Evolutionary conservation across 2,329 filamentous ascomycete genomes (phyloP).

Genomic region (Aspergillus persii): DNA sequence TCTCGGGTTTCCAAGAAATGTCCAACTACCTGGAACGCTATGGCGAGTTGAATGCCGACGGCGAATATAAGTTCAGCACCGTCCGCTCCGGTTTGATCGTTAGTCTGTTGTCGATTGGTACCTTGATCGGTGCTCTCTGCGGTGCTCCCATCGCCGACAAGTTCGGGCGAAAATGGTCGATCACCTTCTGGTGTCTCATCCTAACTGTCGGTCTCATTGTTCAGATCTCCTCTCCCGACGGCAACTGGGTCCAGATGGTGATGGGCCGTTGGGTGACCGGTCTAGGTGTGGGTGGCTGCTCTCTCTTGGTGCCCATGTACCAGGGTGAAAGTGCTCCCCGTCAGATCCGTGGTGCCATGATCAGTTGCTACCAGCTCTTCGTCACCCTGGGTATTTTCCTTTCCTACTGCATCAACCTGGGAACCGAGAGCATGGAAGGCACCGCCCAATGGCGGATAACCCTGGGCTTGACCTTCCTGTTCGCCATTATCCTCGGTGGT

Average conservation of each 20-base stretch:
- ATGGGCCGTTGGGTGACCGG: slow-evolving; percentile 46
- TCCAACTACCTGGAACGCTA: slow-evolving; percentile 41
- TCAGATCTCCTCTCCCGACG: slow-evolving; percentile 40
- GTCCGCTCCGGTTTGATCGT: slow-evolving; percentile 45
- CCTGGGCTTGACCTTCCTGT: slow-evolving; percentile 59
- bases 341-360: slow-evolving; percentile 47
- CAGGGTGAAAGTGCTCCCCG: slow-evolving; percentile 47
- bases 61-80: slow-evolving; percentile 37
- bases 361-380: slow-evolving; percentile 49
- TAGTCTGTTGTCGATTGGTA: slow-evolving; percentile 44
- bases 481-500: slow-evolving; percentile 52
- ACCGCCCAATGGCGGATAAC: slow-evolving; percentile 52
- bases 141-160: slow-evolving; percentile 43
- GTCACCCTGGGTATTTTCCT: slow-evolving; percentile 49
- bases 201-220: slow-evolving; percentile 43
- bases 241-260: slow-evolving; percentile 43
- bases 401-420: slow-evolving; percentile 47
- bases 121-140: slow-evolving; percentile 40
- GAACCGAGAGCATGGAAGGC: slow-evolving; percentile 35
- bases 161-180: slow-evolving; percentile 44
- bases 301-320: slow-evolving; percentile 47
- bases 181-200: slow-evolving; percentile 41
- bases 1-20: slow-evolving; percentile 46
- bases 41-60: slow-evolving; percentile 31
- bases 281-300: slow-evolving; percentile 46